These are phyloP conservation scores for Talaromyces sp. DNA, from an alignment of 2,329 filamentous ascomycete genomes.

Conservation along the genomic window DNA sequence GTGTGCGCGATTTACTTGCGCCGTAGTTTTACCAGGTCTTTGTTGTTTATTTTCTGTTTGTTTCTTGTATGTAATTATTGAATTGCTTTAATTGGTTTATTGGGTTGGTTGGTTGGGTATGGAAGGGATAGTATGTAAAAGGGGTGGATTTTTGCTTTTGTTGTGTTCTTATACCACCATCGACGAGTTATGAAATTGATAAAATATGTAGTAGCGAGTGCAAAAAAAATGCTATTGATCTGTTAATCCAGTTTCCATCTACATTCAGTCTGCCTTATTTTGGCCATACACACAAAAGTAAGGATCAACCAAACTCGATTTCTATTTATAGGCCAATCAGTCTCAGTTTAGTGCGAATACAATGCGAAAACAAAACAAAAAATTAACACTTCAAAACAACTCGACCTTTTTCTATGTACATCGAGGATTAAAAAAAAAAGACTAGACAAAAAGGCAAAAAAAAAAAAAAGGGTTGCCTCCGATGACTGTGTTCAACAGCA, in stretches of 20 bases:
- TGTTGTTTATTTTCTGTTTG: background rate
- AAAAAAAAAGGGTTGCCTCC: background rate
- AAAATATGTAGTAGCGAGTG: background rate
- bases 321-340: background rate
- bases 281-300: too few species aligned
- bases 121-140: background rate
- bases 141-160: background rate
- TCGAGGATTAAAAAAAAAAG: background rate
- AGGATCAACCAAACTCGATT: background rate
- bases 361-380: background rate
- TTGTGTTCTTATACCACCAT: background rate
- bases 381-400: background rate
- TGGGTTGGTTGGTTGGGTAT: background rate
- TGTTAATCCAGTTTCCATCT: too few species aligned
- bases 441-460: background rate
- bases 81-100: background rate
- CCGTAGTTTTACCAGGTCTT: slow-evolving; percentile 29
- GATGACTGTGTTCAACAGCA: background rate
- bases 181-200: background rate
- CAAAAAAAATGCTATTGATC: background rate
- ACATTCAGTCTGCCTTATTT: too few species aligned
- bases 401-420: background rate
- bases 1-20: slow-evolving; percentile 53
- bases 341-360: background rate
- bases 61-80: background rate